These are phyloP conservation scores for Choiromyces venosus DNA, from an alignment of 495 filamentous ascomycete genomes.

Conservation along the genomic window DNA sequence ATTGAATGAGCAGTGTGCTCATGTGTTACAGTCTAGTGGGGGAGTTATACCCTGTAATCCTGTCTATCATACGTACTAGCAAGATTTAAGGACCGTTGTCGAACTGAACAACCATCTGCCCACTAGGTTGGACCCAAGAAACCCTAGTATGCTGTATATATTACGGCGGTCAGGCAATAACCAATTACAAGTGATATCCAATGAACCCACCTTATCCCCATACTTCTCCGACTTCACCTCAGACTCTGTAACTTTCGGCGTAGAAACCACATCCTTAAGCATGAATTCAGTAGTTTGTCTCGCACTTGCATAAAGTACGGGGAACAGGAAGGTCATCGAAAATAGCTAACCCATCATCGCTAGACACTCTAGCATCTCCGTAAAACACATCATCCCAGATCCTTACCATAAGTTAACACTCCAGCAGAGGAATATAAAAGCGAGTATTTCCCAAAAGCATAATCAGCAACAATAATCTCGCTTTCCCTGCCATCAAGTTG, in stretches of 20 bases:
- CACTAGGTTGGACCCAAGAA: constrained; percentile 43
- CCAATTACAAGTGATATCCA: background rate
- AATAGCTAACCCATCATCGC: no score
- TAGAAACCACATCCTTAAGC: constrained; percentile 41
- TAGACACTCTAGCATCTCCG: no score
- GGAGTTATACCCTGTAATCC: no score
- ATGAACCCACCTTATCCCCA: constrained; percentile 16
- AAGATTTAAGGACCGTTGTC: constrained; percentile 44
- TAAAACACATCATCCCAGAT: no score
- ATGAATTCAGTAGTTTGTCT: constrained; percentile 48
- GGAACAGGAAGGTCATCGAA: constrained; percentile 44
- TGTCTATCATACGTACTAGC: no score
- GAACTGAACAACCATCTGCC: constrained; percentile 44
- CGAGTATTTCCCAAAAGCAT: constrained; percentile 45
- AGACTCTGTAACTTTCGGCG: constrained; percentile 28
- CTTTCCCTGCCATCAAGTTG: constrained; percentile 49
- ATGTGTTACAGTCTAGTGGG: no score
- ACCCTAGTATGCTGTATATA: constrained; percentile 34
- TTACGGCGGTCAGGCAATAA: background rate
- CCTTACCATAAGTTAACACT: constrained; percentile 50
- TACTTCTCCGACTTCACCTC: constrained; percentile 24
- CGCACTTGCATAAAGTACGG: constrained; percentile 47
- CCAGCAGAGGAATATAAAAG: constrained; percentile 51
- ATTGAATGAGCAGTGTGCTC: no score
- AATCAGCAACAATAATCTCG: constrained; percentile 52